Percentiles rank a stretch among this genome's conserved stretches.
Conservation (phyloP, 768 basidiomycete genomes). For the Lactarius tabidus region DNA sequence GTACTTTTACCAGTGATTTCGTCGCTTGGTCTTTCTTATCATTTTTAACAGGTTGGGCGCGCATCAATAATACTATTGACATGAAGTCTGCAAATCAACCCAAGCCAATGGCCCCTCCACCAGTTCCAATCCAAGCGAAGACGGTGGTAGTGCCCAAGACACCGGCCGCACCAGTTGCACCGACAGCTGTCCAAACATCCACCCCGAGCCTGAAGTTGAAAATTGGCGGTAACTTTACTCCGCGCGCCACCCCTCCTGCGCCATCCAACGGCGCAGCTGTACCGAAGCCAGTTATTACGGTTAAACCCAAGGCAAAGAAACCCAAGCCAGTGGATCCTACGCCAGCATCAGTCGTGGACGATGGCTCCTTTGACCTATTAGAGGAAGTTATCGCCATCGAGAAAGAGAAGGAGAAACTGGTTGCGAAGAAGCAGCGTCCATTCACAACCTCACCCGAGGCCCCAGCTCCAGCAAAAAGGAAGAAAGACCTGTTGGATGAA, state of each 20-base stretch:
- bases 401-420: conserved; percentile 32
- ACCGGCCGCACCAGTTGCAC: conserved; percentile 2
- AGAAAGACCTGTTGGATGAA: conserved; percentile 41
- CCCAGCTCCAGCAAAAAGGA: conserved; percentile 40
- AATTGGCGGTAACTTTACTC: conserved; percentile 29
- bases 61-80: conserved; percentile 81
- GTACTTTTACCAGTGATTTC: conserved; percentile 37
- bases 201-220: conserved; percentile 35
- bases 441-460: conserved; percentile 26
- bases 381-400: conserved; percentile 83
- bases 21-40: conserved; percentile 5
- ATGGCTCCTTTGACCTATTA: conserved; percentile 73
- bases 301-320: conserved; percentile 38
- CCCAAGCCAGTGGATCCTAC: conserved; percentile 44
- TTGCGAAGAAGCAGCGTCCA: conserved; percentile 15
- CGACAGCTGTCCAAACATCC: conserved; percentile 29
- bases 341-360: conserved; percentile 52
- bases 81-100: conserved; percentile 42
- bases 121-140: conserved; percentile 23
- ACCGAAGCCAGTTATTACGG: conserved; percentile 8
- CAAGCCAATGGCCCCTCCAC: conserved; percentile 23
- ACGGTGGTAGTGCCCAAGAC: background rate
- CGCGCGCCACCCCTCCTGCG: conserved; percentile 24
- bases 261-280: conserved; percentile 22
- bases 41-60: conserved; percentile 66